Evolutionary conservation across 2,329 filamentous ascomycete genomes (phyloP), one percentile per base, ranked within the genome.

Genomic region (Neocatenulostroma microsporum): DNA sequence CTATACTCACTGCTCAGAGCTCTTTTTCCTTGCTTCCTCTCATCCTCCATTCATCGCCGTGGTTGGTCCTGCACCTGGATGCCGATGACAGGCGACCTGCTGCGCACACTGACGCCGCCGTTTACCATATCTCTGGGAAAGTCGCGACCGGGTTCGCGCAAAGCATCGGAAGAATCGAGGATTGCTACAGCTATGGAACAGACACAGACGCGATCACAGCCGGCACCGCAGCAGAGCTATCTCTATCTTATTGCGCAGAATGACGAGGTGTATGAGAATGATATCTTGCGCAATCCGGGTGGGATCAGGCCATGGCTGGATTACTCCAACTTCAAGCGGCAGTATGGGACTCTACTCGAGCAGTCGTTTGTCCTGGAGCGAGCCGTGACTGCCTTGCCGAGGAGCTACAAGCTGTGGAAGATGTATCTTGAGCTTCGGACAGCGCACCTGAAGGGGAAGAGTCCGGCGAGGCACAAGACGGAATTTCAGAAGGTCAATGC

Each of bases 381-480:
- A 56, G 89, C 91, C 40, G 95, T 89, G 62, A 72, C 76, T 46
- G 83, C 93, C 53, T 74, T 98, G 30, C 91, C 91, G 33, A 78
- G 91, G 50, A 96, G 89, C 19, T 98, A 94, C 69, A 98, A 98
- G 68, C 72, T 98, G 32, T 98, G 91, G 91, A 96, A 94, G 66
- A 79, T 94, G 77, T 98, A 96, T 62, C 77, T 98, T 47, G 75
- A 79, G 48, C 82, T 96, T 50, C 78, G 91, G 52, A 79, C 76
- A 38, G 84, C 82, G 51, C 59, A 61, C 38, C 34, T 62, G 30
- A 71, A 78, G 43, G 82, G 80, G 56, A 77, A 89, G 50, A 96
- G 94, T 60, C 79, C 89, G 10, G 83, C 84, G 38, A 73, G 80
- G 39, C 86, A 84, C 60, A 77, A 78, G 35, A 67, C 75, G 41